Evolutionary conservation across 2,329 filamentous ascomycete genomes (phyloP).

Genomic region (Penicillium sumatraense): DNA sequence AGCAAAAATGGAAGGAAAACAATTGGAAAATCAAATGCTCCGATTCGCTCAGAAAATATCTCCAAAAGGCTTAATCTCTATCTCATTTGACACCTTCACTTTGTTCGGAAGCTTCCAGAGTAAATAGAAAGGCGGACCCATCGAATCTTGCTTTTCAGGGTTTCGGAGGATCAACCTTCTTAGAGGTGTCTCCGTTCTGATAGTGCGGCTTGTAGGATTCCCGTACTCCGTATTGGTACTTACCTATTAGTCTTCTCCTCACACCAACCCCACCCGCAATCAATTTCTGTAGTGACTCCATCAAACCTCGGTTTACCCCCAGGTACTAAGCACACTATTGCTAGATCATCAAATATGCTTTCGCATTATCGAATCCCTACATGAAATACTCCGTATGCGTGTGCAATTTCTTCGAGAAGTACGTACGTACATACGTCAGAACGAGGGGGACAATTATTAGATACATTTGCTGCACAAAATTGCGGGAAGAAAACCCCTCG

Average conservation of each 20-base stretch:
- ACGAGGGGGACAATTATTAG: not conserved
- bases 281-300: not conserved
- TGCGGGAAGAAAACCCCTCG: not conserved
- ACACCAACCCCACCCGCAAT: not conserved
- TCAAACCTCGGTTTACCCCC: too few species aligned
- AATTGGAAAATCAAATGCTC: not conserved
- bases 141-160: constrained; percentile 12
- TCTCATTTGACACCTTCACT: not conserved
- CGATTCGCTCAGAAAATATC: not conserved
- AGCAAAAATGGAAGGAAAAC: not conserved
- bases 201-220: constrained; percentile 6
- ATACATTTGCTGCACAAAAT: not conserved
- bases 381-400: not conserved
- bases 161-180: constrained; percentile 26
- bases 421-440: not conserved
- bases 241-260: not conserved
- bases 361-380: not conserved
- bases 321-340: not conserved
- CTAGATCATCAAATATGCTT: not conserved
- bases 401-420: not conserved
- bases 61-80: not conserved
- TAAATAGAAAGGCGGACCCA: constrained; percentile 12
- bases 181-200: constrained; percentile 12
- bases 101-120: not conserved
- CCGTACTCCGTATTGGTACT: too few species aligned